These are phyloP conservation scores for Diaporthe humulicola DNA, from an alignment of 2,329 filamentous ascomycete species.

Conservation along the genomic window DNA sequence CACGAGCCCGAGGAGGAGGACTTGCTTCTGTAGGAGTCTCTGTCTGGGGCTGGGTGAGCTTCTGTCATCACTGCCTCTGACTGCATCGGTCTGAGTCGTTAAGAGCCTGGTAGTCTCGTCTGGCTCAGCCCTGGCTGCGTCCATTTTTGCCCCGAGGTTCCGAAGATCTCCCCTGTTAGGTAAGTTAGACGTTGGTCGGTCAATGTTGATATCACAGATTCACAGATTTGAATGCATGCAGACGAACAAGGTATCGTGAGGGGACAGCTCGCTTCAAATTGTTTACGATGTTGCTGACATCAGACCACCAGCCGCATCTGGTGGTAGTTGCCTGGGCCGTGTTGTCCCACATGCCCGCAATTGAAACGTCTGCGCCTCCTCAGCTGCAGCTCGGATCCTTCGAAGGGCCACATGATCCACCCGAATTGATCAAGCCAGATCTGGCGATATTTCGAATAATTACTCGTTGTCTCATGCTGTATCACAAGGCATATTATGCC, in stretches of 20 bases:
- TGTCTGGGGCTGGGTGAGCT: background rate
- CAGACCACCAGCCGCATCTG: background rate
- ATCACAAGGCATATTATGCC: background rate
- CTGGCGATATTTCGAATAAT: no score
- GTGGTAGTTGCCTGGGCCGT: background rate
- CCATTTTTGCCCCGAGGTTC: slow-evolving; percentile 2
- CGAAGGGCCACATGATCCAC: background rate
- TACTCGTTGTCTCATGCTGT: no score
- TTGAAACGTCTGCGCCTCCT: background rate
- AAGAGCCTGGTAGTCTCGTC: slow-evolving; percentile 2
- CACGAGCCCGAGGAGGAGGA: background rate
- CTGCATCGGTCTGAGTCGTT: background rate
- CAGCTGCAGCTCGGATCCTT: slow-evolving; percentile 11
- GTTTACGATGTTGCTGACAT: background rate
- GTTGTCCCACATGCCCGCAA: no score
- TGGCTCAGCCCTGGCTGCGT: background rate
- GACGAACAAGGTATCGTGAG: background rate
- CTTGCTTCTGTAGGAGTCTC: background rate
- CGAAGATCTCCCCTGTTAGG: background rate
- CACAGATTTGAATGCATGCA: background rate
- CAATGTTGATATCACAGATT: no score
- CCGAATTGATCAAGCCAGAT: background rate
- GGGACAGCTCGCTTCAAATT: background rate
- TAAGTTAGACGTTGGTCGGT: no score
- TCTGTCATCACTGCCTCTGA: background rate